Percentiles rank a stretch among this genome's conserved stretches.
Evolutionary conservation across 148 eudicot genomes (phyloP).

Genomic region (Beta vulgaris): DNA sequence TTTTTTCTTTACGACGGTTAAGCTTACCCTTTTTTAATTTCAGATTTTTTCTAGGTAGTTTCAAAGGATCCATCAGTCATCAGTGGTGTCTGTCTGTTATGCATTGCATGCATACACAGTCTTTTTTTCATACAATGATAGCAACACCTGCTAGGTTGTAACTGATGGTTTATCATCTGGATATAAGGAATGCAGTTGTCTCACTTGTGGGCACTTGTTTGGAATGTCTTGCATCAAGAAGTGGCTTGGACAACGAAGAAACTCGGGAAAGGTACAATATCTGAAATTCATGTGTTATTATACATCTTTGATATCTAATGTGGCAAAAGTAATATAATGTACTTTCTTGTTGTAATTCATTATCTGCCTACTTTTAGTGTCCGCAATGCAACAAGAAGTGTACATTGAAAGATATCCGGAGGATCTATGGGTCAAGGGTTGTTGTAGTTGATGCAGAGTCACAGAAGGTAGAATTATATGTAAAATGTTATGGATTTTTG

Average conservation of each 20-base stretch:
- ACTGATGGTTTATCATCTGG: constrained; percentile 10
- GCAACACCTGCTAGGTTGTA: background rate
- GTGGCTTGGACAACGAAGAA: constrained; percentile 62
- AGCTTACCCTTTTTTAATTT: background rate
- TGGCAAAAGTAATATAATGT: background rate
- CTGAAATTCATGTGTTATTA: background rate
- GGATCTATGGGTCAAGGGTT: constrained; percentile 71
- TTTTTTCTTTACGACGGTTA: background rate
- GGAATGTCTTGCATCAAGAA: constrained; percentile 77
- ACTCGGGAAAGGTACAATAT: constrained; percentile 60
- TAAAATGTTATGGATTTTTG: background rate
- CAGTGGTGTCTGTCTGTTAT: background rate
- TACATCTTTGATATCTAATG: background rate
- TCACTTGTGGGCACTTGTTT: constrained; percentile 89
- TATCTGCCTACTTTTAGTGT: constrained; percentile 45
- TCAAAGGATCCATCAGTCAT: background rate
- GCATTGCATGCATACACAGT: background rate
- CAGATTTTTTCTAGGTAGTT: background rate
- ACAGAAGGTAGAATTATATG: constrained; percentile 52
- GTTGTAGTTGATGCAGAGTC: constrained; percentile 66
- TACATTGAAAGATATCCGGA: constrained; percentile 67
- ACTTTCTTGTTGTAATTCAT: background rate
- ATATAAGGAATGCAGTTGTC: constrained; percentile 52
- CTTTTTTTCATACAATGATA: background rate
- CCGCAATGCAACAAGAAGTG: constrained; percentile 90